Evolutionary conservation across 2,329 filamentous ascomycete genomes (phyloP), one percentile per base, ranked within the genome.

Genomic region (Raffaelea deltoideospora): DNA sequence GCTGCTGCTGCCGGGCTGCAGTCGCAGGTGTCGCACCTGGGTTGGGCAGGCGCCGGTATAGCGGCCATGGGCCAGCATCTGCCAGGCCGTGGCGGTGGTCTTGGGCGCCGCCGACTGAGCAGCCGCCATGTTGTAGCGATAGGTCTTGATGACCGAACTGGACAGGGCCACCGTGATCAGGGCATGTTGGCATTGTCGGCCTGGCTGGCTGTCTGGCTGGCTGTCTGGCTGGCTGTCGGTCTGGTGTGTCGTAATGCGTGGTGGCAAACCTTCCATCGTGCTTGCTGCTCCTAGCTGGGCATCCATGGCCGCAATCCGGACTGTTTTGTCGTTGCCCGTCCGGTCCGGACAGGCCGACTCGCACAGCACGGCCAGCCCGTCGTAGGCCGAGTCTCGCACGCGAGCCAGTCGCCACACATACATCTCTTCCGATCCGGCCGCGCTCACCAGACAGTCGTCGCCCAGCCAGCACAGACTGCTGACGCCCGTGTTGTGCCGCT

Each of bases 381-480:
- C 46, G 34, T 66, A 65, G 2, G 64, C 60, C 27, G 45, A 44
- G 40, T 38, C 41, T 20, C 74, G 63, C 7, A 81, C 53, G 10
- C 51, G 50, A 33, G 61, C 63, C 24, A 88, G 55, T 29, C 72
- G 68, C 88, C 90, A 98, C 10, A 87, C 69, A 47, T 79, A 88
- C 44, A 96, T 79, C 55, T 98, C 88, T 53, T 95, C 88, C 42
- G 76, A 78, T 0, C 87, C 90, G 6, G 74, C 85, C 48, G 84
- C 87, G 45, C 83, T 94, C 52, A 96, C 81, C 3, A 98, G 69
- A 47, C 79, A 80, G 1, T 63, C 54, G 3, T 78, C 71, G 28
- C 37, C 43, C 2, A 80, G 74, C 83, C 85, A 96, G 41, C 69
- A 69, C 1, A 94, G 61, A 42, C 77, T 69, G 53, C 95, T 88